phyloP scores from a whole-genome alignment of 1,284 basidiomycete species.

The Pholiota adiposa region DNA sequence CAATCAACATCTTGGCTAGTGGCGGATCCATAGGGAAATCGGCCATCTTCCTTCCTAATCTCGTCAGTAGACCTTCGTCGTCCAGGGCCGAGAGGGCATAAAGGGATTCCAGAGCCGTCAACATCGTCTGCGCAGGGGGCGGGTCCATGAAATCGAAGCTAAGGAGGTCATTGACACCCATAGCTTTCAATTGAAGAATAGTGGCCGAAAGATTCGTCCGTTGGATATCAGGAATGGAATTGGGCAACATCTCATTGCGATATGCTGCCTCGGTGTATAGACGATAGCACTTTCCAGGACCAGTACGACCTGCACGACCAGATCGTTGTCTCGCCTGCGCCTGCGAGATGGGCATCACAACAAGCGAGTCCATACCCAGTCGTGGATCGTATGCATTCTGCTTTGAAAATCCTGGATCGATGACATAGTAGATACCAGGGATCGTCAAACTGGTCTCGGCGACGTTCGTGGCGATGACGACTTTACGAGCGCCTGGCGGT shows the following conservation, averaged over 20 bases:
- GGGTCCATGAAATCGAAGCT: conserved; percentile 99
- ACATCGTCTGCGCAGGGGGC: conserved; percentile 94
- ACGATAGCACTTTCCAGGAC: conserved; percentile 98
- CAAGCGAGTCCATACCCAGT: conserved; percentile 97
- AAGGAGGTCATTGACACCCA: conserved; percentile 98
- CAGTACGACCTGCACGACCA: conserved; percentile 96
- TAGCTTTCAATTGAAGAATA: conserved; percentile 95
- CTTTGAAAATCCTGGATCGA: conserved; percentile 98
- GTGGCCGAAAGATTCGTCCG: conserved; percentile 94
- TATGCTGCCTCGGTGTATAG: conserved; percentile 98
- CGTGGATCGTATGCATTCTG: conserved; percentile 99
- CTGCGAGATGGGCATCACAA: conserved; percentile 99
- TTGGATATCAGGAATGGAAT: conserved; percentile 97
- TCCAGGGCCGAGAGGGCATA: conserved; percentile 97
- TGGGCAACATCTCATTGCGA: conserved; percentile 99
- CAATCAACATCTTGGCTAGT: conserved; percentile 97
- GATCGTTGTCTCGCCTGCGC: conserved; percentile 95
- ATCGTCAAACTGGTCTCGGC: conserved; percentile 99
- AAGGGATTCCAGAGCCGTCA: conserved; percentile 91
- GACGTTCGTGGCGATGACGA: conserved; percentile 98
- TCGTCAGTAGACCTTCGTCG: conserved; percentile 94
- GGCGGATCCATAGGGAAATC: conserved; percentile 99
- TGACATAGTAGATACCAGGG: conserved; percentile 98
- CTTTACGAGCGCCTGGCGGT: conserved; percentile 95
- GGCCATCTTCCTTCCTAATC: conserved; percentile 97